Base-by-base conservation (phyloP, 148 eudicot species). In the Dysphania ambrosioides region DNA sequence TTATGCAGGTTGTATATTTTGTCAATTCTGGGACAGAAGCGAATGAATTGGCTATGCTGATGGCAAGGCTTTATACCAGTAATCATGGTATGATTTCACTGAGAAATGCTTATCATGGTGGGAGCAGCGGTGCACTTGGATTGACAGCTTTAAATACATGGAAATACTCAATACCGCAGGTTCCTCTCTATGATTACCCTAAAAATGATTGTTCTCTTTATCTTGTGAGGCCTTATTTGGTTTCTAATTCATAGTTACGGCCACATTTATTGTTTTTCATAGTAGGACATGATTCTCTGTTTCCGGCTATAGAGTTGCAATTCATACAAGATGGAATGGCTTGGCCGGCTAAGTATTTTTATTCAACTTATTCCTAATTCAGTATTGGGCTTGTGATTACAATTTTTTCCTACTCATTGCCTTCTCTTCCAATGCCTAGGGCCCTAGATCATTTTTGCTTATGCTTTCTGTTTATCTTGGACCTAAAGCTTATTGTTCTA, bases 51-150 rank as follows among this genome's bases (percentile, higher is more conserved):
- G 99, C 99, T 32, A 88, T 83, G 87, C 61, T 92, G 79, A 95
- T 95, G 99, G 99, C 97, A 41, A 87, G 90, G 58, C 82, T 95
- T 74, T 95, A 90, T 84, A 90, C 86, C 47, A 96, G 99, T 51
- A 89, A 87, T 84, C 90, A 92, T 77, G 91, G 92, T 59, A 92
- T 95, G 94, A 67, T 95, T 76, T 89, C 92, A 35, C 76, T 95
- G 77, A 87, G 99, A 81, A 95, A 95, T 89, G 96, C 97, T 42
- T 95, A 95, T 78, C 99, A 95, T 83, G 99, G 99, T 81, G 98
- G 97, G 75, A 95, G 93, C 83, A 60, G 88, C 41, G 87, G 81
- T 75, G 83, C 98, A 23, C 80, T 92, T 66, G 98, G 97, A 66
- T 78, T 95, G 70, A 95, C 98, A 3, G 98, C 97, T 75, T 85